Evolutionary conservation across 169 alveolate species (phyloP), one percentile per base, ranked within the genome.

Genomic region (Theileria parva): DNA sequence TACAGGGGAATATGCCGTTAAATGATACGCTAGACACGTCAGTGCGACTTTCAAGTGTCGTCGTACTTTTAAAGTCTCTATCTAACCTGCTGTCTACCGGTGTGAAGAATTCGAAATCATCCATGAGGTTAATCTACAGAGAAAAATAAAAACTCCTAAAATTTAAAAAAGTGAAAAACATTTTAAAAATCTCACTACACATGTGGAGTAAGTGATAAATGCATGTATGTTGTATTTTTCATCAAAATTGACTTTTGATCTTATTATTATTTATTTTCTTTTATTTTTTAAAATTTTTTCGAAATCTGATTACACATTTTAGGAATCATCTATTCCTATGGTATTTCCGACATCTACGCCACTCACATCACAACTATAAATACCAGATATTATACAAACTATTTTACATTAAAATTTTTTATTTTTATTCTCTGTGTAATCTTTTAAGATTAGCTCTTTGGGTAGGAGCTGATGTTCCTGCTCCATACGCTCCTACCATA

Each of bases 401-500:
- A 37, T 27, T 57, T 23, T 27, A 57, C 32, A 23, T 23, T 57
- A 8, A 57, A 8, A 37, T 37, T 37, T 37, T 6, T 37, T 37
- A 37, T 37, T 37, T 6, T 8, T 37, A 37, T 37, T 37, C 74
- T 66, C 32, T 25, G 34, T 39, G 69, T 57, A 61, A 19, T 59
- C 87, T 64, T 51, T 85, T 85, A 30, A 85, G 63, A 64, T 78
- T 85, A 15, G 65, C 69, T 27, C 86, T 37, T 39, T 74, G 66
- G 17, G 67, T 78, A 21, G 81, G 81, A 12, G 91, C 78, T 17
- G 87, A 68, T 37, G 61, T 69, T 13, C 91, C 87, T 21, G 91
- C 87, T 2, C 91, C 91, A 8, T 34, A 77, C 37, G 77, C 25
- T 75, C 80, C 80, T 17, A 78, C 72, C 91, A 85, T 72, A 83